Evolutionary conservation across 1,284 basidiomycete species (phyloP).

Genomic region (Caloboletus inedulis): DNA sequence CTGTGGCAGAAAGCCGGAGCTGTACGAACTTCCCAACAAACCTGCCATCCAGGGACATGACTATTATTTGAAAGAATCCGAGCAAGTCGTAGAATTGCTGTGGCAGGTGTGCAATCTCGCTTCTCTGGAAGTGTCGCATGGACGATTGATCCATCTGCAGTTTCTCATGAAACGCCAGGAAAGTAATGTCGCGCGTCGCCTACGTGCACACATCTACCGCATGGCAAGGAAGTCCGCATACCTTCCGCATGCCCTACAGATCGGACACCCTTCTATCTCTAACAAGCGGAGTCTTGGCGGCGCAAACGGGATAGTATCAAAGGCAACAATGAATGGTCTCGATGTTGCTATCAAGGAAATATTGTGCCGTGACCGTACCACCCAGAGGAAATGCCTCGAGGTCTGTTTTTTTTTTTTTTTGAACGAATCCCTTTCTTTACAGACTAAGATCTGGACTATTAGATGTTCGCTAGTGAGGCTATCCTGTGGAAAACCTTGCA

Average conservation of each 20-base stretch:
- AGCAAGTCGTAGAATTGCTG: conserved; percentile 23
- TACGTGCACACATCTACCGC: conserved; percentile 26
- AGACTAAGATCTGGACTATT: conserved; percentile 1
- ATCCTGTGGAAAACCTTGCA: conserved; percentile 29
- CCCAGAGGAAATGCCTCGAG: conserved; percentile 11
- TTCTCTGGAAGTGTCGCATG: not conserved
- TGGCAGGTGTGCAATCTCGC: conserved; percentile 20
- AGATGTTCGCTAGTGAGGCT: conserved; percentile 31
- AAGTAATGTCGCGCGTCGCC: conserved; percentile 6
- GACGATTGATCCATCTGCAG: conserved; percentile 6
- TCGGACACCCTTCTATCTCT: conserved; percentile 3
- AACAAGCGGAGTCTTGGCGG: conserved; percentile 6
- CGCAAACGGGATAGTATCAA: conserved; percentile 4
- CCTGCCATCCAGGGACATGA: not conserved
- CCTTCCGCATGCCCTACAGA: conserved; percentile 20
- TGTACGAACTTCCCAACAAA: conserved; percentile 14
- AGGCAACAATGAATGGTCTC: conserved; percentile 4
- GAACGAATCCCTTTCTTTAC: not conserved
- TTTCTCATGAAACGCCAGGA: conserved; percentile 8
- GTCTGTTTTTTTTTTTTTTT: conserved; percentile 8
- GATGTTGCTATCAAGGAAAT: conserved; percentile 24
- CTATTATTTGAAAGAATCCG: conserved; percentile 6
- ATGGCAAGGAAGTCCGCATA: conserved; percentile 31
- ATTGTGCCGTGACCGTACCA: not conserved
- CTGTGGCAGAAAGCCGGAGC: conserved; percentile 17